Evolutionary conservation across 2,329 filamentous ascomycete genomes (phyloP).

Genomic region (Hymenoscyphus repandus): DNA sequence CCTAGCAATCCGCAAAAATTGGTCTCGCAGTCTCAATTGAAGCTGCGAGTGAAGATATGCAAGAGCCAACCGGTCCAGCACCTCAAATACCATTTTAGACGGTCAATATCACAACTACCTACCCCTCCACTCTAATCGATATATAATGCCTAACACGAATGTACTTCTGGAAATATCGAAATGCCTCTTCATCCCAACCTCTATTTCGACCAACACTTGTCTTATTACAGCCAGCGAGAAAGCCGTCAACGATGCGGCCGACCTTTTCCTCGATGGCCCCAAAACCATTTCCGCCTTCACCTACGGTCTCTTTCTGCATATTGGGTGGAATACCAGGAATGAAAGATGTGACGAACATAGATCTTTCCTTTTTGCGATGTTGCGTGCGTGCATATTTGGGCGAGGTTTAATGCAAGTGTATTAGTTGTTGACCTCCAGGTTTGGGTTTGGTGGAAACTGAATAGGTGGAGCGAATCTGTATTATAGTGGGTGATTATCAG

Average conservation of each 20-base stretch:
- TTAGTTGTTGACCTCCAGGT: constrained; percentile 5
- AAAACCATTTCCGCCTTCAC: too few relatives aligned
- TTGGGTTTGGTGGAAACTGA: not conserved
- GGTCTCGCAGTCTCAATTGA: constrained; percentile 92
- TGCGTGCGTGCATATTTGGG: constrained; percentile 20
- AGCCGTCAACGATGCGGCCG: not conserved
- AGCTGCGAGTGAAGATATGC: constrained; percentile 75
- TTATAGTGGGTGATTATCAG: constrained; percentile 23
- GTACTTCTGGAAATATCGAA: constrained; percentile 17
- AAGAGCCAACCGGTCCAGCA: constrained; percentile 66
- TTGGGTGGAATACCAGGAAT: constrained; percentile 15
- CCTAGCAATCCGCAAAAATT: constrained; percentile 87
- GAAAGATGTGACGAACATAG: constrained; percentile 26
- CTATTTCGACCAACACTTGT: constrained; percentile 25
- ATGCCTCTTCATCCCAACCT: constrained; percentile 11
- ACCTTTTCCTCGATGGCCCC: too few relatives aligned
- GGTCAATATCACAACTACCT: constrained; percentile 4
- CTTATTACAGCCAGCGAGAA: constrained; percentile 25
- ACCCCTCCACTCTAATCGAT: constrained; percentile 28
- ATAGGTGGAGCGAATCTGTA: constrained; percentile 16
- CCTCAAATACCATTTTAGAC: constrained; percentile 57
- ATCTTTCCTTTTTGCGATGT: constrained; percentile 16
- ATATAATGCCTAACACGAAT: constrained; percentile 23
- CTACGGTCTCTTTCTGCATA: constrained; percentile 16
- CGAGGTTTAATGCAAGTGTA: constrained; percentile 16